phyloP scores from a whole-genome alignment of 345 rosid genomes.

The Excoecaria agallocha region DNA sequence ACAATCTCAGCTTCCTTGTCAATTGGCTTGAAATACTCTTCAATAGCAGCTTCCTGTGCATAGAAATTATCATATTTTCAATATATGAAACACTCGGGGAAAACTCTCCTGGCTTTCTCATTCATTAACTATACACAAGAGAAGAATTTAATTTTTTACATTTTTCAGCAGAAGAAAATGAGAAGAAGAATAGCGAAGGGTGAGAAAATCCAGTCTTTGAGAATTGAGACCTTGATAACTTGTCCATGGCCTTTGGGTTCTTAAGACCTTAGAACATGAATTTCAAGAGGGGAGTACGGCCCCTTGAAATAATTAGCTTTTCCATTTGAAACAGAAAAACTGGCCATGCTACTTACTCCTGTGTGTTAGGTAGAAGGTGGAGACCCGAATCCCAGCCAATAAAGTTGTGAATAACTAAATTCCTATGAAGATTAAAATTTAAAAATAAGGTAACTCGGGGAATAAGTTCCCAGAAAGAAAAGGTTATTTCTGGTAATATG shows the following conservation, averaged over 20 bases:
- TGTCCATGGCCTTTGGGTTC: neutral
- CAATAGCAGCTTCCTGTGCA: conserved; percentile 76
- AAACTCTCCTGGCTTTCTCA: neutral
- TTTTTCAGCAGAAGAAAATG: neutral
- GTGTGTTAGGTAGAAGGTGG: neutral
- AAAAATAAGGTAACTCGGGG: neutral
- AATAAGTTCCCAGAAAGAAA: neutral
- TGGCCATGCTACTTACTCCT: neutral
- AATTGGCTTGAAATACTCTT: conserved; percentile 73
- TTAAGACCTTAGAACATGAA: neutral
- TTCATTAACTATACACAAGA: neutral
- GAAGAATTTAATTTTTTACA: neutral
- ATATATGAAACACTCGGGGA: neutral
- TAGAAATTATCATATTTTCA: neutral
- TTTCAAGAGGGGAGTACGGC: neutral
- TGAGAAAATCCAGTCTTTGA: neutral
- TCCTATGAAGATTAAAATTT: neutral
- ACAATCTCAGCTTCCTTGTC: conserved; percentile 72
- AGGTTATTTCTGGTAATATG: neutral
- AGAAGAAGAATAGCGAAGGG: neutral
- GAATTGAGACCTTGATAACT: too few species aligned
- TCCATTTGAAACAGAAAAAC: neutral
- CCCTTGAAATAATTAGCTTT: neutral
- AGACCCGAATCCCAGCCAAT: neutral
- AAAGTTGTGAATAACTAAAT: neutral